Conservation (phyloP, 768 basidiomycete genomes). For the Vararia minispora region DNA sequence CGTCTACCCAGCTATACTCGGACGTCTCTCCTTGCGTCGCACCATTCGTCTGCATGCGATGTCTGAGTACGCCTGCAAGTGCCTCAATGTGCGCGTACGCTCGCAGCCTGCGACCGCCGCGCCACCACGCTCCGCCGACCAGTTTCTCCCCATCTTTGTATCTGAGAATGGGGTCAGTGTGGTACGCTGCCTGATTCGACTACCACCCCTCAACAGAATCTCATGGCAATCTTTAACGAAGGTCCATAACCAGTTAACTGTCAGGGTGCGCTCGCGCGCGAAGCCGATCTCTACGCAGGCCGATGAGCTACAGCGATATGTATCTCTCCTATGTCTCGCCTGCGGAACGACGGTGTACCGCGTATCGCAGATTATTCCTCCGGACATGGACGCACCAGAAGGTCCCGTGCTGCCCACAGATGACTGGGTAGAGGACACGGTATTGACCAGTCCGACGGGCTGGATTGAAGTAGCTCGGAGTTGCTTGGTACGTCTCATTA, state of each 20-base stretch:
- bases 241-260: conserved; percentile 61
- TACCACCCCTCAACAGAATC: no score
- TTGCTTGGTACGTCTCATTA: conserved; percentile 47
- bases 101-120: conserved; percentile 19
- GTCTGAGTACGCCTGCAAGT: conserved; percentile 46
- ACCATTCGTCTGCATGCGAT: no score
- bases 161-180: conserved; percentile 57
- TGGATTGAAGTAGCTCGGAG: conserved; percentile 64
- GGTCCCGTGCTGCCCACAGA: conserved; percentile 59
- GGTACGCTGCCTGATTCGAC: conserved; percentile 27
- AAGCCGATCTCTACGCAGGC: conserved; percentile 12
- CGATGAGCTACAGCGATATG: conserved; percentile 34
- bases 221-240: no score
- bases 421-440: conserved; percentile 68
- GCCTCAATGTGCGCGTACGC: conserved; percentile 58
- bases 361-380: conserved; percentile 46
- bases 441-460: conserved; percentile 53
- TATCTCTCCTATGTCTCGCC: conserved; percentile 56
- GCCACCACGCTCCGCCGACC: conserved; percentile 16
- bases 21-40: no score
- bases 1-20: no score
- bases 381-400: conserved; percentile 47
- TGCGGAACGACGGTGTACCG: conserved; percentile 62
- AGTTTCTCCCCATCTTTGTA: conserved; percentile 47
- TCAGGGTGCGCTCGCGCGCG: conserved; percentile 38